A percentile compares a stretch with the other conserved stretches of the same genome.
phyloP scores from a whole-genome alignment of 2,329 filamentous ascomycete genomes.

The Didymella exigua region DNA sequence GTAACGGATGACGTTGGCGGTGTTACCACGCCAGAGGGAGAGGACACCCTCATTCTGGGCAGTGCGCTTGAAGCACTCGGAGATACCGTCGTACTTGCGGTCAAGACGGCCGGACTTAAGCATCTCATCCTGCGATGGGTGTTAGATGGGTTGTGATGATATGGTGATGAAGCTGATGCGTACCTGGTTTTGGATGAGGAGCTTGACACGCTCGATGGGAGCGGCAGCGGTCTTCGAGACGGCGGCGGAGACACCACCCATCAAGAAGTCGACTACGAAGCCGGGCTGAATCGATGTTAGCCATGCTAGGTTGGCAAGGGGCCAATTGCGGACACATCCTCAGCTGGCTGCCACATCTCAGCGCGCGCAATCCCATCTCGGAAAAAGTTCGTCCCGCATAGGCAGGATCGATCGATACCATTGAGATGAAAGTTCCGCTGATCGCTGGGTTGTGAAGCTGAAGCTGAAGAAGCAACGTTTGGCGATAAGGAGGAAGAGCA shows the following conservation, averaged over 20 bases:
- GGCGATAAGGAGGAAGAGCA: constrained; percentile 19
- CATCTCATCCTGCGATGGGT: constrained; percentile 88
- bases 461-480: constrained; percentile 25
- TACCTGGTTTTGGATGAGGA: constrained; percentile 99
- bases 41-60: constrained; percentile 88
- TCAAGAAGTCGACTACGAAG: constrained; percentile 98
- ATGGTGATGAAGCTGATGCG: constrained; percentile 49
- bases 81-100: constrained; percentile 93
- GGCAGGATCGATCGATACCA: constrained; percentile 28
- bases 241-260: constrained; percentile 99
- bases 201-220: constrained; percentile 99
- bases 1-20: constrained; percentile 99
- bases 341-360: constrained; percentile 26
- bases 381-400: constrained; percentile 20
- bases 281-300: constrained; percentile 63
- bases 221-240: constrained; percentile 99
- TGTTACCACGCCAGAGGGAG: constrained; percentile 99
- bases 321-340: constrained; percentile 18
- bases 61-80: constrained; percentile 94
- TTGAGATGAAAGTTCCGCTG: constrained; percentile 35
- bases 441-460: constrained; percentile 25
- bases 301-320: background rate
- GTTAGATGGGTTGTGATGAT: constrained; percentile 25
- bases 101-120: constrained; percentile 97
- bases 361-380: constrained; percentile 28